phyloP scores from a whole-genome alignment of 148 eudicot genomes.

The Heliamphora exappendiculata region DNA sequence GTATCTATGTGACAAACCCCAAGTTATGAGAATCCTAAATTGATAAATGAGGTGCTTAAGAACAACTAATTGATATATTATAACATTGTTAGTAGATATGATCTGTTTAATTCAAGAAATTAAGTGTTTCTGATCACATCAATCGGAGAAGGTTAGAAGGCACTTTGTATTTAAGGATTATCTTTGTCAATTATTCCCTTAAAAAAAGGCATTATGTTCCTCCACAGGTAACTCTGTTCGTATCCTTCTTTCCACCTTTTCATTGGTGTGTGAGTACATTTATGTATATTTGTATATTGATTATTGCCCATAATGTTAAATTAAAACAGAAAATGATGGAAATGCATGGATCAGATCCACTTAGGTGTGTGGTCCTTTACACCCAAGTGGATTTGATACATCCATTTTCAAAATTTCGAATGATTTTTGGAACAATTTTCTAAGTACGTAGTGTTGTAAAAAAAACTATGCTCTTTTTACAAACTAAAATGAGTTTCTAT shows the following conservation, averaged over 20 bases:
- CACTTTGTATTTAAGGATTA: conserved; percentile 11
- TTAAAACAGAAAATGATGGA: too few relatives aligned
- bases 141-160: background rate
- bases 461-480: conserved; percentile 6
- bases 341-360: too few relatives aligned
- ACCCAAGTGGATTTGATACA: too few relatives aligned
- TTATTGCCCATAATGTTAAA: conserved; percentile 10
- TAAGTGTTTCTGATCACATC: background rate
- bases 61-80: background rate
- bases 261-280: background rate
- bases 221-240: conserved; percentile 10
- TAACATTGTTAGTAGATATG: background rate
- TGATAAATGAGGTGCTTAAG: background rate
- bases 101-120: background rate
- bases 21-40: too few relatives aligned
- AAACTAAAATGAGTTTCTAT: too few relatives aligned
- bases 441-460: too few relatives aligned
- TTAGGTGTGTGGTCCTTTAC: too few relatives aligned
- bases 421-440: too few relatives aligned
- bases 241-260: conserved; percentile 12
- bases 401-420: too few relatives aligned
- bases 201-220: conserved; percentile 18
- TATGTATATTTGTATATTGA: background rate
- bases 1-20: too few relatives aligned
- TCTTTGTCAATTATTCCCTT: background rate